phyloP scores from a whole-genome alignment of 768 basidiomycete species.

The Suillus clintonianus region DNA sequence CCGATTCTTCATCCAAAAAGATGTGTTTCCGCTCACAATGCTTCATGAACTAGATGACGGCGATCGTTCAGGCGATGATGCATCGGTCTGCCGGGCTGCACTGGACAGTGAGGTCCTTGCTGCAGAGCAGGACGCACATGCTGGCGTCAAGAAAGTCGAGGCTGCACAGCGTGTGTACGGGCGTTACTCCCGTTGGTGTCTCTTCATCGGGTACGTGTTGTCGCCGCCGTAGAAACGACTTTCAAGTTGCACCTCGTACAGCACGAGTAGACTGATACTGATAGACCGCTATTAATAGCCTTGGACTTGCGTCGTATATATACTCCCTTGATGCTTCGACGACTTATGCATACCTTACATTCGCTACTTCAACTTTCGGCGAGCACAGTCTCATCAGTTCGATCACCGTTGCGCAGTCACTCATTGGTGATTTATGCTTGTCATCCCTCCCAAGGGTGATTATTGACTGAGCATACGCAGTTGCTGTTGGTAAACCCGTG shows the following conservation, averaged over 20 bases:
- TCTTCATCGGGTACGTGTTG: constrained; percentile 54
- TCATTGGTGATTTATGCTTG: constrained; percentile 46
- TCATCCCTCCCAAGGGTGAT: background rate
- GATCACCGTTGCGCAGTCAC: constrained; percentile 54
- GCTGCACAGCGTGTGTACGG: constrained; percentile 54
- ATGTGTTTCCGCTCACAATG: constrained; percentile 3
- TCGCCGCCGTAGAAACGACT: background rate
- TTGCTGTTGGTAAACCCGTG: constrained; percentile 62
- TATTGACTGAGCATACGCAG: constrained; percentile 23
- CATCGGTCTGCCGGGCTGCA: background rate
- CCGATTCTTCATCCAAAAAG: background rate
- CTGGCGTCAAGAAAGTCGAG: constrained; percentile 50
- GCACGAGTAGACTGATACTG: background rate
- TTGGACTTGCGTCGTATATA: constrained; percentile 72
- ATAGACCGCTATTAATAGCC: constrained; percentile 24
- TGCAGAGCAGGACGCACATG: constrained; percentile 29
- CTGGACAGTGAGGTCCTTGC: background rate
- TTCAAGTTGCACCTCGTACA: background rate
- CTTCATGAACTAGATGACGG: constrained; percentile 4
- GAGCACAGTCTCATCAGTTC: constrained; percentile 57
- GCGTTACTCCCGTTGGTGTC: constrained; percentile 55
- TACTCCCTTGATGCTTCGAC: constrained; percentile 76
- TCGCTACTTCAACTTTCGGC: constrained; percentile 54
- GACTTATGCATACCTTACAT: constrained; percentile 63
- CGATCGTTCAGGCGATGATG: background rate